Base-by-base conservation (phyloP, 225 moss, liverwort and hornwort species). In the Sphagnum contortum region DNA sequence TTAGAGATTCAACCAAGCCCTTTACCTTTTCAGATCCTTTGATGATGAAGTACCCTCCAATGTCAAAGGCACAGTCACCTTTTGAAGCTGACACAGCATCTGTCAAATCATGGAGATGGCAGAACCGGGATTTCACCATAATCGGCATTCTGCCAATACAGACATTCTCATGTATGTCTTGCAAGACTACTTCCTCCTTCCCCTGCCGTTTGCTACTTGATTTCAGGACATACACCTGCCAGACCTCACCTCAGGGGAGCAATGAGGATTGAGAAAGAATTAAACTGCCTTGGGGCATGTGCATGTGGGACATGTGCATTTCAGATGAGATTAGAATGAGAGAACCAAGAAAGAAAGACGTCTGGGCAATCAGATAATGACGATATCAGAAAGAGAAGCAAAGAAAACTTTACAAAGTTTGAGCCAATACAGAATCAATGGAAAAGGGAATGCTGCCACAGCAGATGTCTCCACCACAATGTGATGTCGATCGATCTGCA, bases 11-110 rank as follows among this genome's bases (percentile, higher is more conserved):
- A 29, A 29, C 29, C 29, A 29, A 29, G 29, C 29, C 29, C 10
- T 70, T 68, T 45, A 95, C 98, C 93, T 98, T 98, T 70, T 98
- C 98, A 8, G 93, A 89, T 46, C 98, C 98, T 69, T 84, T 98
- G 63, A 98, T 86, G 45, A 98, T 83, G 57, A 93, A 98, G 66
- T 98, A 98, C 45, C 93, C 93, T 62, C 98, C 98, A 53, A 89
- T 69, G 72, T 98, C 98, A 60, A 89, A 79, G 59, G 70, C 68
- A 65, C 90, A 90, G 55, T 93, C 98, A 64, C 81, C 98, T 74
- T 67, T 83, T 54, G 48, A 56, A 50, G 53, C 53, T 49, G 62
- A n/a, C 4, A 10, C 53, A 45, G 63, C 63, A 9, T 77, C 64
- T 14, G 69, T 46, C 60, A 79, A 57, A 44, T 11, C 71, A n/a